Conservation (phyloP, 2,329 filamentous ascomycete genomes). For the Setomelanomma holmii region DNA sequence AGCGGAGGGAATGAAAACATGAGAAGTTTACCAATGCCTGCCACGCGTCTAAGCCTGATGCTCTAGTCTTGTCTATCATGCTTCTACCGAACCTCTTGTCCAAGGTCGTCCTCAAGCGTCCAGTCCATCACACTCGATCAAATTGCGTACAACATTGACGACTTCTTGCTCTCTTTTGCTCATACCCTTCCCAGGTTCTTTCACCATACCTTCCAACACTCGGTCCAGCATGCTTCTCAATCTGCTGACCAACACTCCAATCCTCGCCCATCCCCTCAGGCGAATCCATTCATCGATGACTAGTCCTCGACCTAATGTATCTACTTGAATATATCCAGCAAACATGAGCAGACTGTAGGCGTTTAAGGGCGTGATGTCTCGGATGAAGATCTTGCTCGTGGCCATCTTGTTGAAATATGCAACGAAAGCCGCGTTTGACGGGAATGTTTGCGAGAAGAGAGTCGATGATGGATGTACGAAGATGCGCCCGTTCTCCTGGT, state of each 20-base stretch:
- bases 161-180: constrained; percentile 62
- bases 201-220: constrained; percentile 80
- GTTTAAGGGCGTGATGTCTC: constrained; percentile 93
- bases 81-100: neutral
- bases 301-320: constrained; percentile 85
- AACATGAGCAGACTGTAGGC: constrained; percentile 89
- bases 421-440: constrained; percentile 77
- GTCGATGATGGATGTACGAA: constrained; percentile 93
- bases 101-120: constrained; percentile 55
- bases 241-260: constrained; percentile 86
- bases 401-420: constrained; percentile 92
- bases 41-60: no score
- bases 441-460: constrained; percentile 83
- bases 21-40: no score
- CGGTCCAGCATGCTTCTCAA: constrained; percentile 87
- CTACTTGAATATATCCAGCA: constrained; percentile 81
- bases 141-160: constrained; percentile 75
- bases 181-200: constrained; percentile 70
- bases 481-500: constrained; percentile 64
- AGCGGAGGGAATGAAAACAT: no score
- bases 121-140: constrained; percentile 90
- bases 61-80: neutral
- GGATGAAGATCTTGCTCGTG: constrained; percentile 89
- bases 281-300: constrained; percentile 91
- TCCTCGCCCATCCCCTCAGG: constrained; percentile 89